A percentile compares a stretch with the other conserved stretches of the same genome.
phyloP scores from a whole-genome alignment of 805 yeast species.

The Hanseniaspora occidentalis region DNA sequence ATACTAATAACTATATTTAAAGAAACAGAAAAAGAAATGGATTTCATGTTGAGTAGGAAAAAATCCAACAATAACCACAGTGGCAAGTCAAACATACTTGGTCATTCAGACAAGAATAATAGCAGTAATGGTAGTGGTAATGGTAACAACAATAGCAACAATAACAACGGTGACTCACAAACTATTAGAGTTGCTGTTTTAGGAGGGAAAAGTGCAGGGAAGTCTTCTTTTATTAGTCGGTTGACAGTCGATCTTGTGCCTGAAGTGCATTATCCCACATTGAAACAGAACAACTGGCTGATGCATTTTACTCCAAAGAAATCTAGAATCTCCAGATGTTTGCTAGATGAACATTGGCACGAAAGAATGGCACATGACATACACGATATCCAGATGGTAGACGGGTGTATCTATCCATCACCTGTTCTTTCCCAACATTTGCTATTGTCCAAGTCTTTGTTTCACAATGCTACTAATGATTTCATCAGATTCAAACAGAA shows the following conservation, averaged over 20 bases:
- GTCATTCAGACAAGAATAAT: too few species aligned
- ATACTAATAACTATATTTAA: too few species aligned
- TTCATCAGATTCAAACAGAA: slow-evolving; percentile 12
- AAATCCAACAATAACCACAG: too few species aligned
- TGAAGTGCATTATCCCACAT: slow-evolving; percentile 69
- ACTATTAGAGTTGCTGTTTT: slow-evolving; percentile 45
- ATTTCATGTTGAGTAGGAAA: too few species aligned
- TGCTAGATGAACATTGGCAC: slow-evolving; percentile 37
- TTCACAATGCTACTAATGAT: slow-evolving; percentile 23
- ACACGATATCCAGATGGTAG: slow-evolving; percentile 14
- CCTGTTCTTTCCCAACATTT: slow-evolving; percentile 21
- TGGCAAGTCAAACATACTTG: too few species aligned
- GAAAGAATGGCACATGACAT: slow-evolving; percentile 27
- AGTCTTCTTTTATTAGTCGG: slow-evolving; percentile 42
- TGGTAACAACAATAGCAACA: background rate
- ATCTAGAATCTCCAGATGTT: slow-evolving; percentile 25
- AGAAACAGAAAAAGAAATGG: too few species aligned
- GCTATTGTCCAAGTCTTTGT: slow-evolving; percentile 27
- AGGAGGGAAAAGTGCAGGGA: slow-evolving; percentile 50
- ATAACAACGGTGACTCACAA: background rate
- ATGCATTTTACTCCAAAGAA: slow-evolving; percentile 38
- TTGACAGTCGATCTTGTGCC: slow-evolving; percentile 36
- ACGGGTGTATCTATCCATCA: slow-evolving; percentile 20
- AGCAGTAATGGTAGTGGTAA: background rate
- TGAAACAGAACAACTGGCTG: slow-evolving; percentile 44